These are phyloP conservation scores for Lentinula sp. DNA, from an alignment of 768 basidiomycete genomes.

Conservation along the genomic window DNA sequence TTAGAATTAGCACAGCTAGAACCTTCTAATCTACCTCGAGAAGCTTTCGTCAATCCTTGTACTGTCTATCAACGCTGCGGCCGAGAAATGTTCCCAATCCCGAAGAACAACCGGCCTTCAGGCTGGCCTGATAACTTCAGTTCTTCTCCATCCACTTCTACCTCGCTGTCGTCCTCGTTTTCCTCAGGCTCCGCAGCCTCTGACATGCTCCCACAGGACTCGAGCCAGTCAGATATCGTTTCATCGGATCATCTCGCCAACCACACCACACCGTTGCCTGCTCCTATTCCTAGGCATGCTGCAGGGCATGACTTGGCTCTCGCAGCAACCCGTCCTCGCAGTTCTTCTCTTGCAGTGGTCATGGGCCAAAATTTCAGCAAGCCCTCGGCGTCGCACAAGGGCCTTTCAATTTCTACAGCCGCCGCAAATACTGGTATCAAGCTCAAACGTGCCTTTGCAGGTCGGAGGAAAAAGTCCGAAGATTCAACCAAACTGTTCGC, in stretches of 20 bases:
- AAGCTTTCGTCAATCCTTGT: constrained; percentile 1
- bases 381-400: constrained; percentile 21
- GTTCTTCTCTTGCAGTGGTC: constrained; percentile 20
- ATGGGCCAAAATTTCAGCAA: constrained; percentile 36
- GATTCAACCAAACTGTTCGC: constrained; percentile 27
- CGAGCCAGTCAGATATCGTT: constrained; percentile 34
- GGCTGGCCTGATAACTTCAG: constrained; percentile 23
- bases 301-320: constrained; percentile 15
- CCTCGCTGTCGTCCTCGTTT: constrained; percentile 39
- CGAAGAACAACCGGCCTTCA: constrained; percentile 2
- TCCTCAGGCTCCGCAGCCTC: constrained; percentile 32
- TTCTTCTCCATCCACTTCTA: constrained; percentile 27
- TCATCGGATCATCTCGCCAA: constrained; percentile 34
- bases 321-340: constrained; percentile 21
- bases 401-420: constrained; percentile 31
- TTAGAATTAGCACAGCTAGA: constrained; percentile 7
- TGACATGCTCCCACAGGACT: constrained; percentile 31
- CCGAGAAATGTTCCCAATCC: neutral
- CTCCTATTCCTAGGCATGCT: constrained; percentile 24
- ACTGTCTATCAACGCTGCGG: constrained; percentile 1
- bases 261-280: constrained; percentile 10
- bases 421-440: constrained; percentile 31
- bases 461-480: constrained; percentile 52
- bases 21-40: constrained; percentile 4
- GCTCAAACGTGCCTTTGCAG: constrained; percentile 54